Conservation (phyloP, 2,329 filamentous ascomycete species). For the Sporothrix inflata region DNA sequence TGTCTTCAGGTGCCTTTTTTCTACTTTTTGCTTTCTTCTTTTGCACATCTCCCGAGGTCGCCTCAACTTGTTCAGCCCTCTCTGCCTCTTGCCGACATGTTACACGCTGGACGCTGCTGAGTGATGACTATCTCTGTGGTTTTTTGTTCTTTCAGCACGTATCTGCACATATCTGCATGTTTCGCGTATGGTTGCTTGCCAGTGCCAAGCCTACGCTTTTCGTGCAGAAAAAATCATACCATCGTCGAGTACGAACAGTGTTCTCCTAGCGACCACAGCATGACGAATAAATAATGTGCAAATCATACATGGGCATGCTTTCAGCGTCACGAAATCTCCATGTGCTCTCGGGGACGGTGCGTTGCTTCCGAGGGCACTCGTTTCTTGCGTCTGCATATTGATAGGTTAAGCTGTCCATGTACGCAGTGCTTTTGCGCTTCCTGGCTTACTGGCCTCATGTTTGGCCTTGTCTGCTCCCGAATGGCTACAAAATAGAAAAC, state of each 20-base stretch:
- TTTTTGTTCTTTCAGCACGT: neutral
- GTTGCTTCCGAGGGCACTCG: slow-evolving; percentile 4
- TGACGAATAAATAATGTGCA: neutral
- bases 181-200: neutral
- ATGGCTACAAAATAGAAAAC: neutral
- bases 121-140: neutral
- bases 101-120: slow-evolving; percentile 5
- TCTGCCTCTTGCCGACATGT: neutral
- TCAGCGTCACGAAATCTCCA: neutral
- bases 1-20: neutral
- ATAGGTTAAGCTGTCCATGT: neutral
- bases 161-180: neutral
- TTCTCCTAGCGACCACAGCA: neutral
- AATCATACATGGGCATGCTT: neutral
- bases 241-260: neutral
- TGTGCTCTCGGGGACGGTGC: neutral
- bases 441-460: neutral
- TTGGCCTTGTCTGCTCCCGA: neutral
- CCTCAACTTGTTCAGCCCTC: neutral
- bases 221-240: neutral
- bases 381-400: slow-evolving; percentile 9
- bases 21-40: slow-evolving; percentile 1
- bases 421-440: neutral
- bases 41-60: neutral
- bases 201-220: neutral